Base-by-base conservation (phyloP, 202 grass and related monocot genomes). In the Saccharum hybrid region DNA sequence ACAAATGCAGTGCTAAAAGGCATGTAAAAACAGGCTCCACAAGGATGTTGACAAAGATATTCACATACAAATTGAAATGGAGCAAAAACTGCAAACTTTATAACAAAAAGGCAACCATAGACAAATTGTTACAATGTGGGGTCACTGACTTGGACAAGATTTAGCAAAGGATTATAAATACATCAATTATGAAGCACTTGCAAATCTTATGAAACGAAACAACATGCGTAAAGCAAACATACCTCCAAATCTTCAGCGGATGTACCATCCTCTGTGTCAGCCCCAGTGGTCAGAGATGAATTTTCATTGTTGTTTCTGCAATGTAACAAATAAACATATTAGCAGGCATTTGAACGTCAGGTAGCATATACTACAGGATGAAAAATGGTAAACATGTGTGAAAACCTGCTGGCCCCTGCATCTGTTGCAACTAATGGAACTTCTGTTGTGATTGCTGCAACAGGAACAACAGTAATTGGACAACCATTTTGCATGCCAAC, bases 181-280 rank as follows among this genome's bases (percentile, higher is more conserved):
- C 71, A 38, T 66, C 70, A 19, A 28, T 63, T 23, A 76, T 51
- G 41, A 82, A 64, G 41, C 64, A 85, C 13, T 37, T 46, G 43
- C 57, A 67, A 66, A 71, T 74, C 52, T 82, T 80, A 60, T 52
- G 4, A 75, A 84, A 80, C 4, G 63, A 74, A 31, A 83, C n/a
- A 81, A 39, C 36, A 34, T 21, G 26, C 22, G 11, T 66, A 70
- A 76, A 72, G 4, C 73, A 76, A 81, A 23, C 40, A 81, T 92
- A 98, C 96, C 93, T 96, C 96, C 64, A 90, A 66, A 79, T 98
- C 93, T 88, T 92, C 87, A 81, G 84, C 77, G 68, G 88, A 94
- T 80, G 89, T 83, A 77, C 70, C 92, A 88, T 92, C 87, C 85
- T 71, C 61, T 37, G 61, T 78, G 64, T 84, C 86, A 70, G 45